Conservation (phyloP, 1,284 basidiomycete genomes). For the Cutaneotrichosporon sp. region DNA sequence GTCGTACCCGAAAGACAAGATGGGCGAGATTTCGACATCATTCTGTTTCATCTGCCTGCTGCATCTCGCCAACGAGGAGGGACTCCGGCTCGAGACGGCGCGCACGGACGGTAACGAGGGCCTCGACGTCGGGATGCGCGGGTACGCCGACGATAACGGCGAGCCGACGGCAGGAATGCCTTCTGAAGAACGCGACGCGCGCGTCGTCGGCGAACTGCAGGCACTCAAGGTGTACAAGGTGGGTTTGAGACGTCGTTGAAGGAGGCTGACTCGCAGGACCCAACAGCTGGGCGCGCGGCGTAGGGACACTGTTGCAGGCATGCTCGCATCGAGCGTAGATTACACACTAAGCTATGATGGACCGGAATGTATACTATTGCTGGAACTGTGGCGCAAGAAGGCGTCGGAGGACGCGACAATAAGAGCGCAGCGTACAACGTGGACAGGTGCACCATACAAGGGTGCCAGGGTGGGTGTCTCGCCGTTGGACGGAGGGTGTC, state of each 20-base stretch:
- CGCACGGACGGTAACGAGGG: constrained; percentile 49
- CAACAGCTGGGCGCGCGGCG: constrained; percentile 41
- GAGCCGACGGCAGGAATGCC: constrained; percentile 11
- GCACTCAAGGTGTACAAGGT: constrained; percentile 46
- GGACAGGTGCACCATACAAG: no score
- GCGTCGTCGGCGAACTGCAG: constrained; percentile 45
- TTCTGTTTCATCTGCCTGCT: constrained; percentile 99
- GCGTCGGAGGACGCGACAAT: no score
- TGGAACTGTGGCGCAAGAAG: no score
- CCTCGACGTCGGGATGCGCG: constrained; percentile 42
- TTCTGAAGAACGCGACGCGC: constrained; percentile 31
- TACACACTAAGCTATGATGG: background rate
- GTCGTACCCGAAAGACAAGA: constrained; percentile 84
- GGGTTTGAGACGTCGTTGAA: constrained; percentile 6
- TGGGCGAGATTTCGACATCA: constrained; percentile 96
- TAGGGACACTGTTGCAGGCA: constrained; percentile 13
- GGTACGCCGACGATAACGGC: constrained; percentile 27
- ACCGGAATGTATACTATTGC: background rate
- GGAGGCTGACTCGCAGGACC: constrained; percentile 25
- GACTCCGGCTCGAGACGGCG: constrained; percentile 65
- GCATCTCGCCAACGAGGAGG: constrained; percentile 92
- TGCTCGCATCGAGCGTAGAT: background rate
- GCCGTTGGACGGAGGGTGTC: no score
- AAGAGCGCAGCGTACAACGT: no score
- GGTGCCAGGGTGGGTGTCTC: no score